Evolutionary conservation across 1,284 basidiomycete genomes (phyloP).

Genomic region (Grifola frondosa): DNA sequence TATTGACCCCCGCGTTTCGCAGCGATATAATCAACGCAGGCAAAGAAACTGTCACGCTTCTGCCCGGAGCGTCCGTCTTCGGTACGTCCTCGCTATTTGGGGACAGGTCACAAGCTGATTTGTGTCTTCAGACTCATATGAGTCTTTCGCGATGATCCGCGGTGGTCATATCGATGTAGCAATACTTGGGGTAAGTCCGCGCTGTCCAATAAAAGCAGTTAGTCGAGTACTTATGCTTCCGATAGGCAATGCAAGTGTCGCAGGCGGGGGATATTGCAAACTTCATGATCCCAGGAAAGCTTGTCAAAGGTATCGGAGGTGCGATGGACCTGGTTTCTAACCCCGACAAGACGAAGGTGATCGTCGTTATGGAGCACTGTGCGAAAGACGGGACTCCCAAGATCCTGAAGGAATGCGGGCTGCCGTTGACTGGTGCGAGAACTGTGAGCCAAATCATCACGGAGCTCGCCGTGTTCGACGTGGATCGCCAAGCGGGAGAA

Average conservation of each 20-base stretch:
- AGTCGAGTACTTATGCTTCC: constrained; percentile 7
- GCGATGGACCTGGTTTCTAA: constrained; percentile 98
- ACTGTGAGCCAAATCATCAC: constrained; percentile 93
- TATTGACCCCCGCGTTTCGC: constrained; percentile 7
- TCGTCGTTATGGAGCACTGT: constrained; percentile 88
- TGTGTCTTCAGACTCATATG: constrained; percentile 65
- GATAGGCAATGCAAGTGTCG: constrained; percentile 93
- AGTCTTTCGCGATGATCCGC: constrained; percentile 95
- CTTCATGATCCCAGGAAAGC: constrained; percentile 96
- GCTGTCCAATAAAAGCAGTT: constrained; percentile 3
- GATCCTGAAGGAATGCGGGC: constrained; percentile 78
- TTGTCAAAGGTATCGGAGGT: constrained; percentile 94
- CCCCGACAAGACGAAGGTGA: constrained; percentile 88
- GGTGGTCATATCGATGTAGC: constrained; percentile 95
- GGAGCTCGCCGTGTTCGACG: constrained; percentile 90
- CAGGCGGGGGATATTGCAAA: constrained; percentile 94
- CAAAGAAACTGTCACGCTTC: constrained; percentile 91
- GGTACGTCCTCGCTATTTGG: constrained; percentile 45
- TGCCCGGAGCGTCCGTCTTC: constrained; percentile 91
- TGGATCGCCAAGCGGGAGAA: constrained; percentile 74
- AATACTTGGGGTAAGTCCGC: constrained; percentile 64
- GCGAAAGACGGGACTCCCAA: constrained; percentile 91
- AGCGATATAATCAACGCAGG: constrained; percentile 95
- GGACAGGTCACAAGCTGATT: constrained; percentile 2
- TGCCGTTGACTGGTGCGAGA: constrained; percentile 87